Evolutionary conservation across 1,139 yeast genomes (phyloP).

Genomic region (Lodderomyces oxycetoniae): DNA sequence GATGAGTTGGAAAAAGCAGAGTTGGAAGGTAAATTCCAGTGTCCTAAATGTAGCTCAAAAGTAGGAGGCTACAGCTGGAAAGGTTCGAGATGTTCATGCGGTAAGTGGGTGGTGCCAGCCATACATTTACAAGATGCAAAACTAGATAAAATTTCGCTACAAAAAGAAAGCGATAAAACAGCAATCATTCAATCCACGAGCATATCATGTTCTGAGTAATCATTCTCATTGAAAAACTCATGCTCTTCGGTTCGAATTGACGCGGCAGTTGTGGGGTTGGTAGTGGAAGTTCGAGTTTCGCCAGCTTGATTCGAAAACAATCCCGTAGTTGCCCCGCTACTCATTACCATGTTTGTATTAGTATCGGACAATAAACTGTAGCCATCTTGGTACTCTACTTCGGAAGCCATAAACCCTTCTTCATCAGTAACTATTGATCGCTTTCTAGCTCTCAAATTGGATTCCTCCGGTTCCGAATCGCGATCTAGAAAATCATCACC

Average conservation of each 20-base stretch:
- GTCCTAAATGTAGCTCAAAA: conserved; percentile 81
- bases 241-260: conserved; percentile 12
- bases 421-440: conserved; percentile 18
- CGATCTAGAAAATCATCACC: conserved; percentile 1
- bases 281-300: conserved; percentile 17
- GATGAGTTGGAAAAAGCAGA: conserved; percentile 63
- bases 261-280: conserved; percentile 20
- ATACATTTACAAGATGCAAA: conserved; percentile 76
- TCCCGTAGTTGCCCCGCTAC: conserved; percentile 18
- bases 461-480: conserved; percentile 11
- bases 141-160: conserved; percentile 55
- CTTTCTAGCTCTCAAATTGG: conserved; percentile 10
- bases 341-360: conserved; percentile 18
- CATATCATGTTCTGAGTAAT: conserved; percentile 46
- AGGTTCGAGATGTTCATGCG: conserved; percentile 92
- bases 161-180: background rate
- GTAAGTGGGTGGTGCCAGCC: conserved; percentile 94
- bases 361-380: conserved; percentile 32
- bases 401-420: conserved; percentile 53
- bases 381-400: conserved; percentile 54
- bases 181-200: conserved; percentile 9
- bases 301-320: conserved; percentile 14
- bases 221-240: conserved; percentile 11
- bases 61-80: conserved; percentile 93
- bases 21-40: conserved; percentile 77